Percentiles rank a stretch among this genome's conserved stretches.
Evolutionary conservation across 2,329 filamentous ascomycete genomes (phyloP).

Genomic region (Fusarium pseudoanthophilum): DNA sequence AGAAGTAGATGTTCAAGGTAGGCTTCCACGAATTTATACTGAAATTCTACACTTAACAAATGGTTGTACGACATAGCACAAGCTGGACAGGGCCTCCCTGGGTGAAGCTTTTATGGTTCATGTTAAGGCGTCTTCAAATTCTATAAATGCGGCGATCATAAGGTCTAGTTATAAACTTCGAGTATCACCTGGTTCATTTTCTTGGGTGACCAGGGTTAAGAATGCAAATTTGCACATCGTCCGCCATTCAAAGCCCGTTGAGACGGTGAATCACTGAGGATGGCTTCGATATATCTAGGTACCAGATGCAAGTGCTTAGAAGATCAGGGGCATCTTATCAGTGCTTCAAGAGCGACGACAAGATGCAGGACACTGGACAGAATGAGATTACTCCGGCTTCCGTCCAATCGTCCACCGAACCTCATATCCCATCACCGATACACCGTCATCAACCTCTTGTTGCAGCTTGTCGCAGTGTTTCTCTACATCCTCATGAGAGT

Average conservation of each 20-base stretch:
- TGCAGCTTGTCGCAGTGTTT: neutral
- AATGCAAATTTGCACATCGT: neutral
- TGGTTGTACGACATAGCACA: neutral
- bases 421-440: neutral
- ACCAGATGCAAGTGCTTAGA: fast-evolving
- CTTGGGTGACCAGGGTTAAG: neutral
- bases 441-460: neutral
- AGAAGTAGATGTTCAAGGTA: fast-evolving
- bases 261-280: neutral
- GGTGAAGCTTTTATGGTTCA: fast-evolving
- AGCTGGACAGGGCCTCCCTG: fast-evolving
- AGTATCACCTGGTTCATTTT: neutral
- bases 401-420: slow-evolving; percentile 11
- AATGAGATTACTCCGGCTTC: neutral
- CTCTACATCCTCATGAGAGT: neutral
- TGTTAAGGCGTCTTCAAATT: fast-evolving
- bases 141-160: fast-evolving
- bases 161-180: no score
- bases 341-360: fast-evolving
- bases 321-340: neutral
- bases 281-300: no score
- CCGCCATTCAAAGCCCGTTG: neutral
- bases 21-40: neutral
- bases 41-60: neutral
- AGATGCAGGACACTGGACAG: neutral